Base-by-base conservation (phyloP, 345 rosid species). In the Eucalyptus sp. region DNA sequence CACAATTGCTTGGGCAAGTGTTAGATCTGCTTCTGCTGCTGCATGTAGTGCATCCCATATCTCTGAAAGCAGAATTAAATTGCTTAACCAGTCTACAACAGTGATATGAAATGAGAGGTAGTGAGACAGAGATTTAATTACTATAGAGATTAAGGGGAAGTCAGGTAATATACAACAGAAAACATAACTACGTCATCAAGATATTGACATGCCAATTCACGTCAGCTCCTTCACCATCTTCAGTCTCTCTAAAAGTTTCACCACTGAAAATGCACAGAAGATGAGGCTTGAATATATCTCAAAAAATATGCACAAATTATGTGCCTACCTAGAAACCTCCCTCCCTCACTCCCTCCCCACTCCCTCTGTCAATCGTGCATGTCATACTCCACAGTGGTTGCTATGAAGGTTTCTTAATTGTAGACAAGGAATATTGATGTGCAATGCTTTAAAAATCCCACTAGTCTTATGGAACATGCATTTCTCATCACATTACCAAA, bases 31-130 rank as follows among this genome's bases (percentile, higher is more conserved):
- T 89, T 94, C 97, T 44, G 94, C 95, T 29, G 99, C 97, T 79
- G 97, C 96, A 89, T 95, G 92, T 76, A 98, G 95, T 62, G 99
- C 99, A 93, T 96, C 99, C 83, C 83, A 76, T 76, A 76, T 76
- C 48, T 76, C 83, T 76, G 48, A 76, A 76, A 76, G 83, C 83
- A 76, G 27, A 76, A 76, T 20, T 76, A 76, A 37, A 76, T 20
- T 20, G 48, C 83, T 76, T 41, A 76, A 37, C 48, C 24, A 76
- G 48, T 76, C 48, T 41, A 76, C 48, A 20, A 76, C 29, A 41
- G 48, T 41, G 29, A 41, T 20, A 41, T 76, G 14, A 76, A 76
- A 76, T 76, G 27, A 76, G 14, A 18, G 46, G 22, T 24, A 37
- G 46, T 18, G 81, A 71, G 48, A 68, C 44, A 17, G 44, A 76